phyloP scores from a whole-genome alignment of 306 rosid species.

The Dicorynia guianensis region DNA sequence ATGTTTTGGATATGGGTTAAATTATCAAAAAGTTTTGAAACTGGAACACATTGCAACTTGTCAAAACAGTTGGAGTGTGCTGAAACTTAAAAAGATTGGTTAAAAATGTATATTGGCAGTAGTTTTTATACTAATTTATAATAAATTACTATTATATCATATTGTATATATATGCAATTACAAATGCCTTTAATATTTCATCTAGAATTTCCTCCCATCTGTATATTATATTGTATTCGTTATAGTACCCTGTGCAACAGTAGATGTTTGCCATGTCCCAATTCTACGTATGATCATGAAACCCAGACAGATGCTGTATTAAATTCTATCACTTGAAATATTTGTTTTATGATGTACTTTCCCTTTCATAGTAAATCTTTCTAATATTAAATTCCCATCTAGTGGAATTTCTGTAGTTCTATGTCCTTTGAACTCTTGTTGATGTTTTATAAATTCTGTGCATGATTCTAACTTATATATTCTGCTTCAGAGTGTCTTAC shows the following conservation, averaged over 20 bases:
- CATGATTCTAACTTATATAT: constrained; percentile 33
- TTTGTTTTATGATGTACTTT: background rate
- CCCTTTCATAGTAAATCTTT: too few relatives aligned
- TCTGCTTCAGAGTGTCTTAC: constrained; percentile 87
- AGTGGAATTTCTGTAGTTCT: background rate
- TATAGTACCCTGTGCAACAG: constrained; percentile 1
- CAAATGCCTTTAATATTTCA: constrained; percentile 2
- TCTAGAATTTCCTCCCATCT: background rate
- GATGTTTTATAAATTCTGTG: background rate
- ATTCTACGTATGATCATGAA: background rate
- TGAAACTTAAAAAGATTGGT: background rate
- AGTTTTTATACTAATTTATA: too few relatives aligned
- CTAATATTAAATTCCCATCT: background rate
- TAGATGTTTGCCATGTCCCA: constrained; percentile 23
- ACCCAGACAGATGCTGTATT: background rate
- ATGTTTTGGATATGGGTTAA: background rate
- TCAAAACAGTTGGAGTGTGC: background rate
- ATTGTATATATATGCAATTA: background rate
- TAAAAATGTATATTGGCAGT: background rate
- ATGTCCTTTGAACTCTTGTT: background rate
- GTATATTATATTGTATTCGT: too few relatives aligned
- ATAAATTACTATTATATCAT: too few relatives aligned
- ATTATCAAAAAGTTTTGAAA: too few relatives aligned
- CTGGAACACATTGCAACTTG: background rate
- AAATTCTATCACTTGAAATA: background rate